These are phyloP conservation scores for Calonectria fujianensis DNA, from an alignment of 2,329 filamentous ascomycete genomes.

Conservation along the genomic window DNA sequence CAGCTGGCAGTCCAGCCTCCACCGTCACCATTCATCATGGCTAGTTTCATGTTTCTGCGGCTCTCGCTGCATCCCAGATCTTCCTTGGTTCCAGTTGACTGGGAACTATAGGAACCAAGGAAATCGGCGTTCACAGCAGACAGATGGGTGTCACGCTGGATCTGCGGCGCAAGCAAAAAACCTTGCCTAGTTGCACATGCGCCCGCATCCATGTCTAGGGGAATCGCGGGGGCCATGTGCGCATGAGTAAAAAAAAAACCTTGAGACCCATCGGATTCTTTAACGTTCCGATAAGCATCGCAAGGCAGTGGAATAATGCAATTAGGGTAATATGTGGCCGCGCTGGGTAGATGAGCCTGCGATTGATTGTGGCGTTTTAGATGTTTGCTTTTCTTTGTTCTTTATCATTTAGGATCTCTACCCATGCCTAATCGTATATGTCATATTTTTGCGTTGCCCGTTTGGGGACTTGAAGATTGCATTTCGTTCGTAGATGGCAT, in stretches of 20 bases:
- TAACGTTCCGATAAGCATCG: not conserved
- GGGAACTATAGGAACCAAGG: constrained; percentile 29
- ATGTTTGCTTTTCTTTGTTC: not conserved
- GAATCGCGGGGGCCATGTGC: constrained; percentile 2
- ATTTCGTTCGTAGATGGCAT: constrained; percentile 7
- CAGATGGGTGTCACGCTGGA: constrained; percentile 17
- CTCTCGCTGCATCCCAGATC: constrained; percentile 22
- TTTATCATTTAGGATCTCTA: not conserved
- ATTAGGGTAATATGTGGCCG: not conserved
- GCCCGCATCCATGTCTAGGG: not conserved
- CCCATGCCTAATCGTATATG: not conserved
- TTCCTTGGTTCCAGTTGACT: constrained; percentile 14
- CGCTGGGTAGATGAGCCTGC: not conserved
- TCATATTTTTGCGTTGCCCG: not conserved
- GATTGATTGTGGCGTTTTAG: not conserved
- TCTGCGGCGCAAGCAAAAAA: constrained; percentile 21
- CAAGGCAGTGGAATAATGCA: not conserved
- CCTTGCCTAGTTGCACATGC: constrained; percentile 1
- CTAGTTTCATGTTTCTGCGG: constrained; percentile 13
- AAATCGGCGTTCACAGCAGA: constrained; percentile 30
- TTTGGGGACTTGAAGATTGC: not conserved
- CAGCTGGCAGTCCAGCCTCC: constrained; percentile 31
- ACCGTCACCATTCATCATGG: constrained; percentile 20
- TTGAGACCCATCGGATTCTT: not conserved
- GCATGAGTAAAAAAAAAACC: not conserved